Conservation (phyloP, 1,284 basidiomycete genomes). For the Psilocybe mexicana region DNA sequence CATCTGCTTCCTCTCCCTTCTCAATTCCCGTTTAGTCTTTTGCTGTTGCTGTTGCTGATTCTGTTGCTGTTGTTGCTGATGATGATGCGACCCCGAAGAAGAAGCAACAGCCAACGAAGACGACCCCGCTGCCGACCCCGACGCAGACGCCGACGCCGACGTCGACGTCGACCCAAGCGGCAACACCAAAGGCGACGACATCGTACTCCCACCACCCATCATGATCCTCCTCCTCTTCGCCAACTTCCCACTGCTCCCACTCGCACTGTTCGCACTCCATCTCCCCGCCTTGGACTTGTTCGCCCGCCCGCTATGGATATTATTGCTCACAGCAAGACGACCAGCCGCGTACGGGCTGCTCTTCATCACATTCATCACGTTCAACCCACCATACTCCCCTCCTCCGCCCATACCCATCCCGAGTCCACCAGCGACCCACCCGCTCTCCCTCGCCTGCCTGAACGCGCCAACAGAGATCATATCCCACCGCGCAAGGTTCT, state of each 20-base stretch:
- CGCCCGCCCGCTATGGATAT: not conserved
- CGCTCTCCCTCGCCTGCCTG: constrained; percentile 59
- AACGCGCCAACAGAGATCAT: constrained; percentile 73
- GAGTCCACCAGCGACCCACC: constrained; percentile 32
- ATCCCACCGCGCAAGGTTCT: constrained; percentile 67
- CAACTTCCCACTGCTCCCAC: constrained; percentile 29
- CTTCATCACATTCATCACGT: constrained; percentile 48
- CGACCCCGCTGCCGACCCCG: too few species aligned
- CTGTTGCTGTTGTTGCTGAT: constrained; percentile 8
- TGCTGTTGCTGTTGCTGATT: constrained; percentile 24
- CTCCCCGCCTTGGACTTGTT: constrained; percentile 1
- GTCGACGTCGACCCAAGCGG: constrained; percentile 37
- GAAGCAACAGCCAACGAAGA: constrained; percentile 47
- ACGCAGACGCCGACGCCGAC: constrained; percentile 30
- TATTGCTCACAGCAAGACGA: not conserved
- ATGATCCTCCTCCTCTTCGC: constrained; percentile 27
- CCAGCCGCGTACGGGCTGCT: constrained; percentile 44
- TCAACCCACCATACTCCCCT: constrained; percentile 5
- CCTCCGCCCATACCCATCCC: not conserved
- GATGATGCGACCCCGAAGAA: constrained; percentile 32
- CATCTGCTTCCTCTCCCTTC: constrained; percentile 64
- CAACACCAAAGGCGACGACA: constrained; percentile 25
- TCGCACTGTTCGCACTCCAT: constrained; percentile 13
- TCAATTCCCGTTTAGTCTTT: constrained; percentile 57
- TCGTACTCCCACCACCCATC: constrained; percentile 30